Evolutionary conservation across 2,329 filamentous ascomycete species (phyloP).

Genomic region (Colletotrichum camelliae): DNA sequence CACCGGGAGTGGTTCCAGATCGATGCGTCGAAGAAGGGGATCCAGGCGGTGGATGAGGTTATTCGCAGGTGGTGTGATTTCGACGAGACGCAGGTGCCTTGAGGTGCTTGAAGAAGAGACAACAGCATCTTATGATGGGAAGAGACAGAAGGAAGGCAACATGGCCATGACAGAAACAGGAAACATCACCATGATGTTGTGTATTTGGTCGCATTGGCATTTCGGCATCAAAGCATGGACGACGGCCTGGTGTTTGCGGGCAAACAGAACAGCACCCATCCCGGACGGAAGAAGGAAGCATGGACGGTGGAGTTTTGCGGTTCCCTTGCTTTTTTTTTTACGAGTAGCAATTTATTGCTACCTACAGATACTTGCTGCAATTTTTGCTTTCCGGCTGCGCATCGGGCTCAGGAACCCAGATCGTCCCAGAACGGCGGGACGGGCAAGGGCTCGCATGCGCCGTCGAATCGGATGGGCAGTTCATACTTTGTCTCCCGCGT

Average conservation of each 20-base stretch:
- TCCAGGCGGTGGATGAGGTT: slow-evolving; percentile 71
- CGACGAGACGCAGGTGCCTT: slow-evolving; percentile 60
- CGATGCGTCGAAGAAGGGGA: slow-evolving; percentile 72
- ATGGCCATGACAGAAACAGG: background rate
- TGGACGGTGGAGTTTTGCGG: background rate
- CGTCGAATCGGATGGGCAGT: background rate
- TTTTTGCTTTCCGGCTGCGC: background rate
- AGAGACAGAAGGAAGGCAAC: background rate
- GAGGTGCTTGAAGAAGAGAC: background rate
- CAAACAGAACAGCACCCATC: background rate
- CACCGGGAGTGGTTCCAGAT: slow-evolving; percentile 98
- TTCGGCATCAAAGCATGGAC: background rate
- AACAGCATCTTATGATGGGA: background rate
- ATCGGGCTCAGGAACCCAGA: background rate
- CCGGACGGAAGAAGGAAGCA: background rate
- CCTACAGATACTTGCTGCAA: background rate
- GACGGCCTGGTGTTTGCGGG: background rate
- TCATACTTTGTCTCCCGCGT: background rate
- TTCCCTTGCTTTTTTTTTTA: background rate
- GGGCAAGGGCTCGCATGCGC: background rate
- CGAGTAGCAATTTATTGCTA: background rate
- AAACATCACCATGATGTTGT: background rate
- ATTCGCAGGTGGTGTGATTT: slow-evolving; percentile 87
- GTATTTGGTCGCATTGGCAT: background rate
- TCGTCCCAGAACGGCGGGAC: background rate